Base-by-base conservation (phyloP, 1,139 yeast genomes). In the Magnusiomyces fungicola region DNA sequence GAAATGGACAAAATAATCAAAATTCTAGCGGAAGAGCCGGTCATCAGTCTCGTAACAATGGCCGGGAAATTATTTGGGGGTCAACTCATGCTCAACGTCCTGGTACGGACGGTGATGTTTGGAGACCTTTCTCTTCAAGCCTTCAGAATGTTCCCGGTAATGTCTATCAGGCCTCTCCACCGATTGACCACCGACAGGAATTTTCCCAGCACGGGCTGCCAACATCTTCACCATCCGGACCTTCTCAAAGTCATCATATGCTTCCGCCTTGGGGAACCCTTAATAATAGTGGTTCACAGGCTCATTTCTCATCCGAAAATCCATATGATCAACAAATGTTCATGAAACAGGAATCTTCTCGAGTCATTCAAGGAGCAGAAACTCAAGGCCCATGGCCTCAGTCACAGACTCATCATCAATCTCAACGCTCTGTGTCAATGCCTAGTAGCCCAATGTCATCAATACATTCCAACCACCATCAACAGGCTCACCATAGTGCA, bases 401-500 rank as follows among this genome's bases (percentile, higher is more conserved):
- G 9, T 32, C 36, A 18, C 36, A 32, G 7, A 34, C 41, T 5
- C 34, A 40, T 14, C 30, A 40, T 21, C 33, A 24, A n/a, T 19
- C 29, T 21, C 38, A 32, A 22, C 38, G 45, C 9, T 43, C 45
- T 3, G 45, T 32, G 3, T 43, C 45, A 12, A 7, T 43, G 19
- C 45, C 45, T 19, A 43, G 21, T n/a, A 43, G 45, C 38, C 45
- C 45, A 10, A 32, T 43, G 39, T 19, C 38, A 32, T 43, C 45
- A 3, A 43, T 43, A 12, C 45, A 43, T 16, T 7, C 39, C 6
- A 38, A 32, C 5, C 32, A 40, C 19, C 36, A n/a, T 5, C 36
- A 32, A 18, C 16, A 14, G 9, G 18, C 10, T 32, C 43, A 39
- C 10, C 32, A 25, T 5, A 32, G 21, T 29, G 44, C 29, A n/a